Evolutionary conservation across 805 yeast genomes (phyloP).

Genomic region (Candida methanosorbosa): DNA sequence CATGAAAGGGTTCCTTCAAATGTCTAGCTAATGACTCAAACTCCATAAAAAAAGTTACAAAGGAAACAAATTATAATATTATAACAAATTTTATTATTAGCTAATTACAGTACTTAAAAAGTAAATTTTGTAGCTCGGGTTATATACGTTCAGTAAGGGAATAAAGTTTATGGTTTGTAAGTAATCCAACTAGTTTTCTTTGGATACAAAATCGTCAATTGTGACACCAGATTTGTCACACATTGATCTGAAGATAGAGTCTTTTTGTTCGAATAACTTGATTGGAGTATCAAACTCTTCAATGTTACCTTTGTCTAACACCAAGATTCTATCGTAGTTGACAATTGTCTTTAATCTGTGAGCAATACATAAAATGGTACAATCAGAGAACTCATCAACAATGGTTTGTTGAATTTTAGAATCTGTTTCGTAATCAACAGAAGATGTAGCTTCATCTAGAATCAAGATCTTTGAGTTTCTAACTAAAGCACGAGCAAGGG

Average conservation of each 20-base stretch:
- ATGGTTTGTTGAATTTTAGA: conserved; percentile 54
- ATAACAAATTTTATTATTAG: no score
- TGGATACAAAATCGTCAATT: conserved; percentile 25
- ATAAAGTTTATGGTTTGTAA: no score
- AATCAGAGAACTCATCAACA: conserved; percentile 43
- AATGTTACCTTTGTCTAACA: conserved; percentile 47
- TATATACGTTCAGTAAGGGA: no score
- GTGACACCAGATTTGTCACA: conserved; percentile 40
- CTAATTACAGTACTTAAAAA: no score
- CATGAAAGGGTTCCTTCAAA: no score
- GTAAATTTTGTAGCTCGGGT: no score
- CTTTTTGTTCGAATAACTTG: conserved; percentile 28
- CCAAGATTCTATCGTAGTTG: conserved; percentile 49
- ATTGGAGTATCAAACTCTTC: conserved; percentile 49
- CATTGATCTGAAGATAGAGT: conserved; percentile 42
- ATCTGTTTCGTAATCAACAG: conserved; percentile 71
- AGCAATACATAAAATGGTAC: conserved; percentile 68
- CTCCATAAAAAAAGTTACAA: no score
- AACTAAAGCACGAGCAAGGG: conserved; percentile 65
- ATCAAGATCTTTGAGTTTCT: conserved; percentile 52
- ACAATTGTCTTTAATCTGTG: conserved; percentile 60
- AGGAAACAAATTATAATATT: no score
- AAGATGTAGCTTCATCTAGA: conserved; percentile 71
- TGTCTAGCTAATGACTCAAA: no score
- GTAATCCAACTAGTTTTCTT: no score